Conservation (phyloP, 129 eudicot species). For the Ambrosia trifida region DNA sequence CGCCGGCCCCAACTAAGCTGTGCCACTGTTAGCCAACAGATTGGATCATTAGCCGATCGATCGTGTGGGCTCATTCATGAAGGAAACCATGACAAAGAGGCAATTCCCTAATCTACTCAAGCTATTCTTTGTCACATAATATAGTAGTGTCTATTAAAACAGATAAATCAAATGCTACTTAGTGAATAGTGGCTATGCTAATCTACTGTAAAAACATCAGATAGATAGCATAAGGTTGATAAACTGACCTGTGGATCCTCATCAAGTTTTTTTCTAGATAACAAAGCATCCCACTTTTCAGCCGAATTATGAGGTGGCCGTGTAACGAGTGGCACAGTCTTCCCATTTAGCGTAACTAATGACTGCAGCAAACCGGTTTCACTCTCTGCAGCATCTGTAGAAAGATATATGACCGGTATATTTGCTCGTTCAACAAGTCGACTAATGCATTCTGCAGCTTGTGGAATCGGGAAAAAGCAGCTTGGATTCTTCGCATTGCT, state of each 20-base stretch:
- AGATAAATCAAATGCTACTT: no score
- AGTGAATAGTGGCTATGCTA: no score
- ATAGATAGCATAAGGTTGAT: constrained; percentile 2
- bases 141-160: background rate
- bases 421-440: constrained; percentile 84
- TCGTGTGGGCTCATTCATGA: background rate
- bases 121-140: background rate
- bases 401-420: constrained; percentile 87
- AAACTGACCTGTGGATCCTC: constrained; percentile 79
- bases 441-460: constrained; percentile 89
- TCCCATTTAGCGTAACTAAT: constrained; percentile 62
- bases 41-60: background rate
- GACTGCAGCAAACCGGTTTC: constrained; percentile 91
- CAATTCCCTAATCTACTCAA: constrained; percentile 12
- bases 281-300: constrained; percentile 98
- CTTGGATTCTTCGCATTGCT: constrained; percentile 95
- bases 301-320: constrained; percentile 84
- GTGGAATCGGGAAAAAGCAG: constrained; percentile 93
- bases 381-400: constrained; percentile 99
- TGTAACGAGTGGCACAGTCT: constrained; percentile 77
- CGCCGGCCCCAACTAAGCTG: no score
- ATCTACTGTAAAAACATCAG: background rate
- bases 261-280: constrained; percentile 78
- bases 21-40: no score
- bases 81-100: background rate